A percentile compares a stretch with the other conserved stretches of the same genome.
Evolutionary conservation across 495 filamentous ascomycete genomes (phyloP).

Genomic region (Parachaetomium inaequale): DNA sequence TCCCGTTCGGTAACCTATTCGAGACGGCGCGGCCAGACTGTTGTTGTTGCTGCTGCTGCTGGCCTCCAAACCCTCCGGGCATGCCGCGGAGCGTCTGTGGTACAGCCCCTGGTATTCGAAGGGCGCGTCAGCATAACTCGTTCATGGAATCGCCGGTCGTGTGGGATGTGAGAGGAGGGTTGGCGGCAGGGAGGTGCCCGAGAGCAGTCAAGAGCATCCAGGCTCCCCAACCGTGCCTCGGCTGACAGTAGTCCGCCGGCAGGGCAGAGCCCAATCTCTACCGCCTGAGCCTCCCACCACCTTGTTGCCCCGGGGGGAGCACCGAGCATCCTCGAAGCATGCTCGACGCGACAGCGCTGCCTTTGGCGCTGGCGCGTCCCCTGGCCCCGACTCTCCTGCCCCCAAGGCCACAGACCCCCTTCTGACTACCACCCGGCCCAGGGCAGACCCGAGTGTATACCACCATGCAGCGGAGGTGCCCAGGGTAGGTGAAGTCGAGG

Average conservation of each 20-base stretch:
- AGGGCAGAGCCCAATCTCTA: too few species aligned
- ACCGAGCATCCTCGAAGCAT: neutral
- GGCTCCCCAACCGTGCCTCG: neutral
- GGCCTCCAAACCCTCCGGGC: conserved; percentile 62
- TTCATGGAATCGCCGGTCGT: neutral
- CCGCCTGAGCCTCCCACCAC: neutral
- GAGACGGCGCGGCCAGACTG: conserved; percentile 61
- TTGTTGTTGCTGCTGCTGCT: conserved; percentile 57
- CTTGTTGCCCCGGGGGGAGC: neutral
- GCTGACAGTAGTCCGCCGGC: too few species aligned
- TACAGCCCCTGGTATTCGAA: conserved; percentile 52
- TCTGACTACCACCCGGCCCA: neutral
- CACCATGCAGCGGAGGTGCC: neutral
- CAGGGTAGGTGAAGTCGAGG: conserved; percentile 22
- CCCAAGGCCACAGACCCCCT: neutral
- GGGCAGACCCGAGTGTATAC: neutral
- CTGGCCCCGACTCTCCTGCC: neutral
- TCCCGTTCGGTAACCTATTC: conserved; percentile 70
- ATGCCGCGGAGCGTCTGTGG: conserved; percentile 68
- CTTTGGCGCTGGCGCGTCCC: neutral
- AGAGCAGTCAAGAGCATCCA: neutral
- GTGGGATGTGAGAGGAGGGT: conserved; percentile 7
- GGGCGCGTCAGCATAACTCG: conserved; percentile 19
- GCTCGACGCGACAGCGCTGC: neutral
- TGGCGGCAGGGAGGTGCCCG: neutral